These are phyloP conservation scores for Coemansia sp. DNA, from an alignment of 192 early-diverging fungal species.

Conservation along the genomic window DNA sequence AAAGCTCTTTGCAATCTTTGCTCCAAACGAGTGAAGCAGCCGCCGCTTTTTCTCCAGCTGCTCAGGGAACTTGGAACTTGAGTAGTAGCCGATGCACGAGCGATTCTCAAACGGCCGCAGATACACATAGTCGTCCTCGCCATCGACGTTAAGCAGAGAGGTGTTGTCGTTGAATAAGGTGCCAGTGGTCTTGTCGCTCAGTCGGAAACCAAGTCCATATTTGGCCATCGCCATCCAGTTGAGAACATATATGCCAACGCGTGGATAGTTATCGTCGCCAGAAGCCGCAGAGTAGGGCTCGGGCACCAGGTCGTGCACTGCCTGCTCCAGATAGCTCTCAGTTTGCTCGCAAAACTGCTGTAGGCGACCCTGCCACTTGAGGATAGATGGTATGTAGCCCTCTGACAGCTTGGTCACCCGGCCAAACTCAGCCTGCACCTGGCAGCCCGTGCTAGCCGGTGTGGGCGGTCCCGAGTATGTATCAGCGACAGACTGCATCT, in stretches of 20 bases:
- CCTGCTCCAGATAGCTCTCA: conserved; percentile 15
- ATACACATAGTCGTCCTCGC: conserved; percentile 25
- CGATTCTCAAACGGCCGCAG: conserved; percentile 34
- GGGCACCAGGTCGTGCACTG: conserved; percentile 15
- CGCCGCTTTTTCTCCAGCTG: conserved; percentile 42
- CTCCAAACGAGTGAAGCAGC: conserved; percentile 25
- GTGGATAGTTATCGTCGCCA: conserved; percentile 14
- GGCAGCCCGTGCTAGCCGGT: background rate
- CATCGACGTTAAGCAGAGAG: conserved; percentile 50
- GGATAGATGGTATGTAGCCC: conserved; percentile 35
- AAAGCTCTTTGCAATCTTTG: conserved; percentile 28
- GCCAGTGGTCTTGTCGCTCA: conserved; percentile 80
- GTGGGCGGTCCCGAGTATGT: background rate
- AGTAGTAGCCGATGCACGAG: conserved; percentile 38
- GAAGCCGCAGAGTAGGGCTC: conserved; percentile 5
- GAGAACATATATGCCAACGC: conserved; percentile 65
- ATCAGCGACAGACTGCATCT: background rate
- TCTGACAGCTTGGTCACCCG: conserved; percentile 41
- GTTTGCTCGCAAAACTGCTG: conserved; percentile 25
- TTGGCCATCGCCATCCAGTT: conserved; percentile 85
- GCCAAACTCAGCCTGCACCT: conserved; percentile 36
- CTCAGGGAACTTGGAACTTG: conserved; percentile 16
- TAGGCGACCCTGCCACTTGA: conserved; percentile 36
- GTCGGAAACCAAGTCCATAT: conserved; percentile 86
- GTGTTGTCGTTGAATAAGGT: conserved; percentile 89